Evolutionary conservation across 768 basidiomycete genomes (phyloP), one percentile per base, ranked within the genome.

Genomic region (Hortiboletus campestris): DNA sequence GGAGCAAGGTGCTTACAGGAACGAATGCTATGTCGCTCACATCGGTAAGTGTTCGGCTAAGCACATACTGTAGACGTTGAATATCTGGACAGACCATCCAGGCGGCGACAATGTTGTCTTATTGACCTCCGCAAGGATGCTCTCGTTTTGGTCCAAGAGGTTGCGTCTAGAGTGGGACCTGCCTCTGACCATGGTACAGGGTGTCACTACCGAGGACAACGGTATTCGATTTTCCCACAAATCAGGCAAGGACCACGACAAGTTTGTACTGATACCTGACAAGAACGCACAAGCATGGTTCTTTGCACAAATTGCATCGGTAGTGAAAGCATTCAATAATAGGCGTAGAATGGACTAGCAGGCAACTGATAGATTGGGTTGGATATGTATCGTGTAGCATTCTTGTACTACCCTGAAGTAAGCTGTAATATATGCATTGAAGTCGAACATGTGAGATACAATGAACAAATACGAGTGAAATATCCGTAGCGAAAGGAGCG

Each of bases 141-240:
- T 98, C 29, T 86, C 88, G 12, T 92, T 98, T 70, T 87, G 87
- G 81, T 88, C 92, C 12, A 88, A 83, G 69, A 91, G 83, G 67
- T 81, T 98, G 36, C 83, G 84, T 34, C 81, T 96, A 6, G 86
- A 89, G 40, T 99, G 95, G 96, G 94, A 98, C 60, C 75, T 98
- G 14, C 87, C 94, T 0, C 85, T 98, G 68, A 83, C 83, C 19
- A 86, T 91, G 61, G 84, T 98, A 4, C 86, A 91, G 69, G 91
- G 91, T 17, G 84, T 98, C 43, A 89, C 86, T 4, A 85, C 92
- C 28, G 95, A 98, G 67, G 88, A 94, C 65, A 91, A 85, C 16
- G 95, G 95, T 1, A 91, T 99, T 65, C 83, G 89, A 17, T 90
- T 94, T 66, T 82, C 88, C 14, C 84, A 94, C 71, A 95, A 89